These are phyloP conservation scores for Metarhizium album DNA, from an alignment of 2,329 filamentous ascomycete species.

Conservation along the genomic window DNA sequence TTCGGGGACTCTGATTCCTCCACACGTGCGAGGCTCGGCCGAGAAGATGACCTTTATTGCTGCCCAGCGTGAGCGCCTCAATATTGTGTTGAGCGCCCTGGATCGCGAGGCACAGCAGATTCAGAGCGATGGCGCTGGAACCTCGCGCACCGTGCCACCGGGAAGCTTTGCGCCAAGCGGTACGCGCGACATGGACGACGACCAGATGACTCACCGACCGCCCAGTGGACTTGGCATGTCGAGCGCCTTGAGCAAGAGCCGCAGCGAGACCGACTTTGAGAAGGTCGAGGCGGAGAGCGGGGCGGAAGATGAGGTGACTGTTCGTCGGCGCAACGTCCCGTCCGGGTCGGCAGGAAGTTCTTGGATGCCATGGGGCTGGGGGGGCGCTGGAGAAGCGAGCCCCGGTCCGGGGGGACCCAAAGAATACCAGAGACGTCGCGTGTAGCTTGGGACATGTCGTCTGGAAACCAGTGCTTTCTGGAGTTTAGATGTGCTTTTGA, in stretches of 20 bases:
- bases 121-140: constrained; percentile 24
- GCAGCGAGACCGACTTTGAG: constrained; percentile 82
- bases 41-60: constrained; percentile 67
- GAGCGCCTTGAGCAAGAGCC: constrained; percentile 63
- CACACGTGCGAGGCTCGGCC: constrained; percentile 48
- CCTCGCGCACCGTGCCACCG: neutral
- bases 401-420: constrained; percentile 27
- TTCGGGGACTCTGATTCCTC: constrained; percentile 58
- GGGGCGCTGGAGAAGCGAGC: constrained; percentile 14
- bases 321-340: constrained; percentile 21
- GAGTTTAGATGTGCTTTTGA: neutral
- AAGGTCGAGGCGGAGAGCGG: constrained; percentile 70
- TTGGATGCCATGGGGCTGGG: constrained; percentile 42
- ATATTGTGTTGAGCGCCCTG: constrained; percentile 63
- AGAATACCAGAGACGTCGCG: constrained; percentile 20
- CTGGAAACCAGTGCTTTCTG: constrained; percentile 7
- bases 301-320: constrained; percentile 37
- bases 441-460: constrained; percentile 18
- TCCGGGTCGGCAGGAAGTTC: constrained; percentile 18
- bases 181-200: constrained; percentile 18
- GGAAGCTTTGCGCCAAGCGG: constrained; percentile 7
- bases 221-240: constrained; percentile 36
- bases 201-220: constrained; percentile 28
- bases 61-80: constrained; percentile 68
- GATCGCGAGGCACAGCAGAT: constrained; percentile 66